Conservation (phyloP, 2,329 filamentous ascomycete genomes). For the Drechslerella coelobrocha region DNA sequence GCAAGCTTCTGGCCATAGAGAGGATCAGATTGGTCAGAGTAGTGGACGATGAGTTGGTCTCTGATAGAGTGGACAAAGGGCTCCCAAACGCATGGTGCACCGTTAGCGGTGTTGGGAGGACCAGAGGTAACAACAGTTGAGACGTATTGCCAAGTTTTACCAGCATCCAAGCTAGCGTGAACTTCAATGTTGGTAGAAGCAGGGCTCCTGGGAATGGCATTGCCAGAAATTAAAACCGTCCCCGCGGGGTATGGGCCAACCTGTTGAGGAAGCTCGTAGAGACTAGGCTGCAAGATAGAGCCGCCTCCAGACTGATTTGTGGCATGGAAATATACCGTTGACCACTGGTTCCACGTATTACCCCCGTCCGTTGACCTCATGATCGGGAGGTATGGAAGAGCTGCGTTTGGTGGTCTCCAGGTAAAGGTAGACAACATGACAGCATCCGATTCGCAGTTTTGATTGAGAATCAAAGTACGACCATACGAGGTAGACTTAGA, state of each 20-base stretch:
- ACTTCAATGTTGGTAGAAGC: slow-evolving; percentile 70
- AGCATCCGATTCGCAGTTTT: slow-evolving; percentile 67
- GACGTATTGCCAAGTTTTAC: slow-evolving; percentile 71
- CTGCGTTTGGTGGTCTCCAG: slow-evolving; percentile 1
- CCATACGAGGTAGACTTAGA: slow-evolving; percentile 24
- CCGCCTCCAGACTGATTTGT: slow-evolving; percentile 70
- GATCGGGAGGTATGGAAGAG: slow-evolving; percentile 61
- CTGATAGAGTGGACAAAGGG: slow-evolving; percentile 70
- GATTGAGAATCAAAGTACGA: slow-evolving; percentile 63
- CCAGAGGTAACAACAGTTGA: slow-evolving; percentile 71
- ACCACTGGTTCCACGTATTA: slow-evolving; percentile 69
- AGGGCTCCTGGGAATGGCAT: slow-evolving; percentile 63
- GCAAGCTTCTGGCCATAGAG: slow-evolving; percentile 72
- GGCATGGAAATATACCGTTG: slow-evolving; percentile 60
- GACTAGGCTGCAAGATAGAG: slow-evolving; percentile 71
- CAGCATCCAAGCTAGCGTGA: slow-evolving; percentile 62
- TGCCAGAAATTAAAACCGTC: slow-evolving; percentile 69
- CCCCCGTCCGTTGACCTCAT: slow-evolving; percentile 65
- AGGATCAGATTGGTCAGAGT: slow-evolving; percentile 73
- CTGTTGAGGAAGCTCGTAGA: slow-evolving; percentile 68
- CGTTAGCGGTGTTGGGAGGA: slow-evolving; percentile 68
- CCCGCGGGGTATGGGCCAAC: slow-evolving; percentile 68
- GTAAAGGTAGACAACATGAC: slow-evolving; percentile 62
- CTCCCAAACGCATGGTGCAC: slow-evolving; percentile 74
- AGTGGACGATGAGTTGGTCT: slow-evolving; percentile 70